Percentiles rank a stretch among this genome's conserved stretches.
Conservation (phyloP, 768 basidiomycete genomes). For the Peribolospora baueri region DNA sequence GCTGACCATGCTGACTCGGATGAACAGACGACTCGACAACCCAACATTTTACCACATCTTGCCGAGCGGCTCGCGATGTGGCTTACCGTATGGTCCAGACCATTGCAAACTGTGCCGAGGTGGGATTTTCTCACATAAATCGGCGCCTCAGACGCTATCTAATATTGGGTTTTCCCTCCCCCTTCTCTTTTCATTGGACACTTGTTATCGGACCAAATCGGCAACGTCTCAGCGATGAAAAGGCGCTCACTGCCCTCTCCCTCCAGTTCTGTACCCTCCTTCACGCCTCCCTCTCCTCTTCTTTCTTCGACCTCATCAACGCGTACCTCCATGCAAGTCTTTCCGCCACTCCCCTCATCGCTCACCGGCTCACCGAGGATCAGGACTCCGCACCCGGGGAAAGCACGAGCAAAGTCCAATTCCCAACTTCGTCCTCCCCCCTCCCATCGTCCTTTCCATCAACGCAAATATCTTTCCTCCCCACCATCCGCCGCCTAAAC, state of each 20-base stretch:
- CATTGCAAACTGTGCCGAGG: not conserved
- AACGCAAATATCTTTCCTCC: constrained; percentile 3
- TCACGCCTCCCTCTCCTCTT: constrained; percentile 7
- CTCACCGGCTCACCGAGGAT: too few relatives aligned
- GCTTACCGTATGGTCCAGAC: too few relatives aligned
- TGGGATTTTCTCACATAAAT: constrained; percentile 2
- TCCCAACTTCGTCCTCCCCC: constrained; percentile 5
- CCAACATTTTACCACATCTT: too few relatives aligned
- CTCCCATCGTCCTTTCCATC: constrained; percentile 1
- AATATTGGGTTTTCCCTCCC: not conserved
- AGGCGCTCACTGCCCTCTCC: not conserved
- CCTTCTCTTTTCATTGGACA: not conserved
- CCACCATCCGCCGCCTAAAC: not conserved
- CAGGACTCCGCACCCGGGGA: not conserved
- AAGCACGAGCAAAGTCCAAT: not conserved
- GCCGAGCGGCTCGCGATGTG: too few relatives aligned
- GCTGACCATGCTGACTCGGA: too few relatives aligned
- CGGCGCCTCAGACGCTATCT: not conserved
- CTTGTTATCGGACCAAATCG: not conserved
- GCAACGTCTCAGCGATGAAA: not conserved
- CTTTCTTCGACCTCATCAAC: not conserved
- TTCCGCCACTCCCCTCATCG: too few relatives aligned
- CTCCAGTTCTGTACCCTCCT: not conserved
- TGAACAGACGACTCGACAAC: too few relatives aligned
- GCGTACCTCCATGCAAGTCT: not conserved